These are phyloP conservation scores for Heliamphora pulchella DNA, from an alignment of 179 eudicot species.

Conservation along the genomic window DNA sequence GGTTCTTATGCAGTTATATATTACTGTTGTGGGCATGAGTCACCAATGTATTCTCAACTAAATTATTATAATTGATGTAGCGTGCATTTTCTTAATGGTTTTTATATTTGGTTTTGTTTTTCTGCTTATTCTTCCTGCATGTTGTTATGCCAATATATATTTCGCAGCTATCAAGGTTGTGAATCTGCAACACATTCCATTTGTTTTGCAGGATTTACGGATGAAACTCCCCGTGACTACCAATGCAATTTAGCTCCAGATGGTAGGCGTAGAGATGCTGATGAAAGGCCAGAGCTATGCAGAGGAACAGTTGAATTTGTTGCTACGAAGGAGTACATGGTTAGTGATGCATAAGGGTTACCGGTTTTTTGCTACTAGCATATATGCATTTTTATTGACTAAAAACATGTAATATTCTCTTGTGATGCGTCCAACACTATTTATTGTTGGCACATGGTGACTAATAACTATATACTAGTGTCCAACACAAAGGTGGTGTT, in stretches of 20 bases:
- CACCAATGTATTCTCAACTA: background rate
- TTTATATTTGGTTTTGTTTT: background rate
- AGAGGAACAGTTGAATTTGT: constrained; percentile 98
- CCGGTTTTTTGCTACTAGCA: background rate
- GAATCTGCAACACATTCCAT: background rate
- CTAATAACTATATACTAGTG: background rate
- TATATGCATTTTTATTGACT: background rate
- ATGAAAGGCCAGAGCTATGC: constrained; percentile 93
- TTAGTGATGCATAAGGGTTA: constrained; percentile 29
- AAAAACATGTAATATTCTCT: constrained; percentile 5
- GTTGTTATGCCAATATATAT: background rate
- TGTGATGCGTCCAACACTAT: constrained; percentile 4
- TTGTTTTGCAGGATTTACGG: constrained; percentile 63
- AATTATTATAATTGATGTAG: background rate
- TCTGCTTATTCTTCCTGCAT: background rate
- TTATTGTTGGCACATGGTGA: background rate
- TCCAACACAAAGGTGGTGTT: background rate
- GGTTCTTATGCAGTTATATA: background rate
- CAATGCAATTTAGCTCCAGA: constrained; percentile 95
- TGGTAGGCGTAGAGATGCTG: constrained; percentile 98
- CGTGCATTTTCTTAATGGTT: background rate
- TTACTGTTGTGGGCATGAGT: background rate
- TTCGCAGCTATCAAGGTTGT: background rate
- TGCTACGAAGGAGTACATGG: constrained; percentile 89
- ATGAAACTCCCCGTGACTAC: constrained; percentile 94